Evolutionary conservation across 352 stramenopile species (phyloP).

Genomic region (Globisporangium ultimum): DNA sequence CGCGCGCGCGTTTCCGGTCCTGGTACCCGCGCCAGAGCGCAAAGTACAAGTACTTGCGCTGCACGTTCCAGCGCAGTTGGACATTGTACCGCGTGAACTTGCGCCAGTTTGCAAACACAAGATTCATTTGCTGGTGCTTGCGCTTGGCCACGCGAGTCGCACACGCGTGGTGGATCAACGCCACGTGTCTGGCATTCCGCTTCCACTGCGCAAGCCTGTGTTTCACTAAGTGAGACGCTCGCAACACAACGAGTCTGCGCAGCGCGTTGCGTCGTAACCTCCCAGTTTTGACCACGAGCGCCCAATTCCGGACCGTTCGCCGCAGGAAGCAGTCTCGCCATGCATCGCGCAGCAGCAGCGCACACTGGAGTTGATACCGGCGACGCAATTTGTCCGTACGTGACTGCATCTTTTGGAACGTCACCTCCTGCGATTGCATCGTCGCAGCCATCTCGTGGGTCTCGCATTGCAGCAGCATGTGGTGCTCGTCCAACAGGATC

Average conservation of each 20-base stretch:
- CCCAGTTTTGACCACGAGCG: background rate
- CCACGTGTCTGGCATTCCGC: background rate
- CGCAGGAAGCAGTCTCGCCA: background rate
- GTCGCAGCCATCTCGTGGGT: background rate
- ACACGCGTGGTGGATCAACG: background rate
- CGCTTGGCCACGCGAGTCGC: background rate
- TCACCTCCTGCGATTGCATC: conserved; percentile 3
- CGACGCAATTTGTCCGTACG: conserved; percentile 7
- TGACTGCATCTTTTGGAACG: conserved; percentile 1
- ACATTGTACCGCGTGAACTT: background rate
- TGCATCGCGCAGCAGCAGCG: conserved; percentile 7
- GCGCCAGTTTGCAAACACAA: conserved; percentile 2
- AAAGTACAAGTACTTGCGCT: conserved; percentile 15
- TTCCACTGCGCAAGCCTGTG: conserved; percentile 3
- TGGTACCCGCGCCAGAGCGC: conserved; percentile 10
- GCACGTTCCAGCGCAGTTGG: conserved; percentile 8
- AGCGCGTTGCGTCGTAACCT: background rate
- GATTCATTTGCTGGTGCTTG: background rate
- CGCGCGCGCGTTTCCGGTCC: background rate
- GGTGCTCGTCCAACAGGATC: conserved; percentile 2
- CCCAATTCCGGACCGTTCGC: background rate
- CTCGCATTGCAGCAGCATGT: background rate
- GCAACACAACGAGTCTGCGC: background rate
- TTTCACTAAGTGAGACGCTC: background rate
- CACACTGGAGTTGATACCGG: conserved; percentile 8